These are phyloP conservation scores for Fomitopsis pulvina DNA, from an alignment of 768 basidiomycete genomes.

Conservation along the genomic window DNA sequence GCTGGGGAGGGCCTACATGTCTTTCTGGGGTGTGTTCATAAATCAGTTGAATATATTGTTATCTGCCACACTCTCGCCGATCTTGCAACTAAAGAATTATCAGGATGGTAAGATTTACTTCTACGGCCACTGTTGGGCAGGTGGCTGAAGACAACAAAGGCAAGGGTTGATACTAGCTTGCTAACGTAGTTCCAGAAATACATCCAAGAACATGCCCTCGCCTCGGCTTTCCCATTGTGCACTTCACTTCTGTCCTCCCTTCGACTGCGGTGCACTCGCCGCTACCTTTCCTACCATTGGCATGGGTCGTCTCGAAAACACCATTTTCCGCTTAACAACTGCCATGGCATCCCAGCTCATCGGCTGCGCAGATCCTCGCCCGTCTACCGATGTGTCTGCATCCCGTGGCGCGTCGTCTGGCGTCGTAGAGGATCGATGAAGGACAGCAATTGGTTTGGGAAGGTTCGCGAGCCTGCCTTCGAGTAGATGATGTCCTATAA, in stretches of 20 bases:
- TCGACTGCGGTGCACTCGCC: background rate
- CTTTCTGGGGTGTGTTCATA: too few relatives aligned
- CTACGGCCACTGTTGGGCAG: too few relatives aligned
- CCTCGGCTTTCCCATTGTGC: too few relatives aligned
- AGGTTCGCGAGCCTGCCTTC: constrained; percentile 79
- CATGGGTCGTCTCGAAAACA: constrained; percentile 81
- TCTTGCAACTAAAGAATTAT: too few relatives aligned
- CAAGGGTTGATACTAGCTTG: too few relatives aligned
- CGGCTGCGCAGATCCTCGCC: background rate
- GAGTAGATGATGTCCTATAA: constrained; percentile 84
- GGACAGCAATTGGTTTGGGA: constrained; percentile 76
- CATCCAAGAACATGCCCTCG: too few relatives aligned
- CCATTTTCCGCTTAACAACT: constrained; percentile 73
- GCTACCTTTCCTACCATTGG: constrained; percentile 37
- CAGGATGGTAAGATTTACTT: too few relatives aligned
- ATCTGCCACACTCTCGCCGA: too few relatives aligned
- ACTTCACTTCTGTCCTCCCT: background rate
- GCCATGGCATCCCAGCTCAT: constrained; percentile 57
- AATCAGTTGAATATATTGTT: too few relatives aligned
- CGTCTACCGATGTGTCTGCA: background rate
- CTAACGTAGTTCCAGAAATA: too few relatives aligned
- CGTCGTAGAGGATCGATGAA: constrained; percentile 35
- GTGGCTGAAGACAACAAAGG: too few relatives aligned
- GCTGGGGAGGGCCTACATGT: constrained; percentile 24
- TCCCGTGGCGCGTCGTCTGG: background rate